These are phyloP conservation scores for Monoraphidium neglectum DNA, from an alignment of 139 green algal genomes.

Conservation along the genomic window DNA sequence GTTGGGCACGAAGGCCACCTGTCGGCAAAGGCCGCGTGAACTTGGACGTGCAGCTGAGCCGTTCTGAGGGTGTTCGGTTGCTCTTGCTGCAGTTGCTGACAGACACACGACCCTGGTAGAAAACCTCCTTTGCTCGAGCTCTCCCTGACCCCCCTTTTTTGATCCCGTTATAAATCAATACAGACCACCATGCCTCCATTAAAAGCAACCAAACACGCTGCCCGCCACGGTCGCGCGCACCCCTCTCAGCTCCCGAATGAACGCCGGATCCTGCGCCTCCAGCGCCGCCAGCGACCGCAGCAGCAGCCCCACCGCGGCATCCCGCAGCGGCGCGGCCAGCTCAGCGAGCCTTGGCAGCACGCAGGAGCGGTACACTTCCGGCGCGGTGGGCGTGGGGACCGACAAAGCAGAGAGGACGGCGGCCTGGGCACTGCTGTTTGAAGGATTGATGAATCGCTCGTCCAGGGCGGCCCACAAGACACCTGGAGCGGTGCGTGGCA, in stretches of 20 bases:
- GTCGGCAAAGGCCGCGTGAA: not conserved
- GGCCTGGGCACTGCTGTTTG: too few relatives aligned
- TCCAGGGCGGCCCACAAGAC: not conserved
- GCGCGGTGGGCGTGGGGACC: conserved; percentile 32
- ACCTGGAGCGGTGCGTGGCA: too few relatives aligned
- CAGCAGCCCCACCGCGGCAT: conserved; percentile 29
- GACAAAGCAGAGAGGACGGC: not conserved
- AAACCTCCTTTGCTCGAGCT: too few relatives aligned
- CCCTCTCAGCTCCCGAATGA: conserved; percentile 25
- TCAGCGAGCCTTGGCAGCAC: conserved; percentile 15
- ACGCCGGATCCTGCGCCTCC: conserved; percentile 30
- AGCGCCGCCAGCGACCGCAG: conserved; percentile 28
- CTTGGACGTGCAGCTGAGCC: too few relatives aligned
- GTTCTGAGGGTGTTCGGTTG: too few relatives aligned
- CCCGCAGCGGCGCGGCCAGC: conserved; percentile 11
- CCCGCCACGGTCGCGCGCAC: too few relatives aligned
- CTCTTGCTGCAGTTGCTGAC: too few relatives aligned
- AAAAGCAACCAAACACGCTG: too few relatives aligned
- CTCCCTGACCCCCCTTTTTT: too few relatives aligned
- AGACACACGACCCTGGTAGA: too few relatives aligned
- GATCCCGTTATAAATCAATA: too few relatives aligned
- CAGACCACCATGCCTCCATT: too few relatives aligned
- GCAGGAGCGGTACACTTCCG: conserved; percentile 35
- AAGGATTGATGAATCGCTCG: conserved; percentile 1
- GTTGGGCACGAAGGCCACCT: conserved; percentile 55